Base-by-base conservation (phyloP, 805 yeast species). In the Ogataea trehalophila region DNA sequence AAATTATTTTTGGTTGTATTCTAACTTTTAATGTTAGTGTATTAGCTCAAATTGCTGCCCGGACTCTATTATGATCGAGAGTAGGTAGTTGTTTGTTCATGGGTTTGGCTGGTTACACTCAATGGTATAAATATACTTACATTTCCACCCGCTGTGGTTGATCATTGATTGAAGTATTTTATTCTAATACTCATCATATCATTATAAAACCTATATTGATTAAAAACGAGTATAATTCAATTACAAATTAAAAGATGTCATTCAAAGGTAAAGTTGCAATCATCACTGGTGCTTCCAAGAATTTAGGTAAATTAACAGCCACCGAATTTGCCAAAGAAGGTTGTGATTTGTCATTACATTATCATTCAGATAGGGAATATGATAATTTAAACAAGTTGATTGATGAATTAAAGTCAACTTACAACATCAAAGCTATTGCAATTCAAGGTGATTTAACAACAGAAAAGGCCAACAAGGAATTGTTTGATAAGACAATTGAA, bases 211-310 rank as follows among this genome's bases (percentile, higher is more conserved):
- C 31, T 8, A 26, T 26, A 26, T 11, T 6, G 31, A 26, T 26
- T 26, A 26, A 26, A 26, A 26, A 26, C 11, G 9, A 26, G 9
- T 1, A 7, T 13, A 26, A 26, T 26, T 26, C 9, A 26, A 26
- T 26, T 26, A 26, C 9, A 26, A 26, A 26, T 26, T 6, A 26
- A 26, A 42, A 37, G 7, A 54, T 54, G 57, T 54, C 57, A n/a
- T 44, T 50, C 70, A 70, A 50, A 51, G 83, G 80, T 45, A 76
- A 80, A 60, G 69, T 73, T 43, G 81, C 77, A 9, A 43, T 80
- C 34, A 73, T 81, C 59, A 73, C 85, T 20, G 86, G 86, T 42
- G 85, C 84, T 35, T 76, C 74, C 54, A 81, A 80, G 70, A 80
- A 80, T 61, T 69, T 81, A 46, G 87, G 87, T 35, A 77, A 68